Evolutionary conservation across 768 basidiomycete species (phyloP).

Genomic region (Fibroporia radiculosa): DNA sequence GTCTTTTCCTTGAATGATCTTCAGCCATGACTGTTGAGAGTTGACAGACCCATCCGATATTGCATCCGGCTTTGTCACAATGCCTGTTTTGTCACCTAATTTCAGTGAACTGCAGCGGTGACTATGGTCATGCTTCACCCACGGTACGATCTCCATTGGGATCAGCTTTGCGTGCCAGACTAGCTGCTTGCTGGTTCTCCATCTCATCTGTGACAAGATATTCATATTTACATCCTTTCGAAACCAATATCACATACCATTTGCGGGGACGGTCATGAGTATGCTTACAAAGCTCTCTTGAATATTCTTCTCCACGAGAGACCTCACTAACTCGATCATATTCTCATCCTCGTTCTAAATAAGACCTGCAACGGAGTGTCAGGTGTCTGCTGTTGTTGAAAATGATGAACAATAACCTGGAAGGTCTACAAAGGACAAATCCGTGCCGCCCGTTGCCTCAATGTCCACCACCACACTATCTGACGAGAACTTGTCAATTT

Average conservation of each 20-base stretch:
- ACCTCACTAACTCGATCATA: slow-evolving; percentile 36
- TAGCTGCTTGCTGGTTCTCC: slow-evolving; percentile 53
- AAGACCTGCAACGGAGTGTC: slow-evolving; percentile 31
- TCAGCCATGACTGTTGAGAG: slow-evolving; percentile 37
- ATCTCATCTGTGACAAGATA: slow-evolving; percentile 57
- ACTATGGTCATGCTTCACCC: no score
- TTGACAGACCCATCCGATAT: slow-evolving; percentile 36
- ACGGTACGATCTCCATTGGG: slow-evolving; percentile 51
- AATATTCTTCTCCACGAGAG: slow-evolving; percentile 43
- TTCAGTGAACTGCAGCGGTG: no score
- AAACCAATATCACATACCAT: no score
- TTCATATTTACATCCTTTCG: no score
- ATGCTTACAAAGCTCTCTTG: slow-evolving; percentile 46
- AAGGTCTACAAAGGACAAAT: slow-evolving; percentile 15
- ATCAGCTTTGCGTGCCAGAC: slow-evolving; percentile 46
- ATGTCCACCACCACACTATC: slow-evolving; percentile 26
- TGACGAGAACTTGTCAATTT: slow-evolving; percentile 22
- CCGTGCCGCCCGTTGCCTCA: slow-evolving; percentile 16
- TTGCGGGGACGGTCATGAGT: slow-evolving; percentile 59
- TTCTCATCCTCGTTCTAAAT: slow-evolving; percentile 45
- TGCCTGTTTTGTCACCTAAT: slow-evolving; percentile 42
- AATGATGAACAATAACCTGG: slow-evolving; percentile 23
- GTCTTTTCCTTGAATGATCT: slow-evolving; percentile 39
- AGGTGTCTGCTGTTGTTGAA: slow-evolving; percentile 17
- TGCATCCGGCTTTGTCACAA: slow-evolving; percentile 65